A percentile compares a stretch with the other conserved stretches of the same genome.
These are phyloP conservation scores for Saxophila tyrrhenica DNA, from an alignment of 495 filamentous ascomycete species.

Conservation along the genomic window DNA sequence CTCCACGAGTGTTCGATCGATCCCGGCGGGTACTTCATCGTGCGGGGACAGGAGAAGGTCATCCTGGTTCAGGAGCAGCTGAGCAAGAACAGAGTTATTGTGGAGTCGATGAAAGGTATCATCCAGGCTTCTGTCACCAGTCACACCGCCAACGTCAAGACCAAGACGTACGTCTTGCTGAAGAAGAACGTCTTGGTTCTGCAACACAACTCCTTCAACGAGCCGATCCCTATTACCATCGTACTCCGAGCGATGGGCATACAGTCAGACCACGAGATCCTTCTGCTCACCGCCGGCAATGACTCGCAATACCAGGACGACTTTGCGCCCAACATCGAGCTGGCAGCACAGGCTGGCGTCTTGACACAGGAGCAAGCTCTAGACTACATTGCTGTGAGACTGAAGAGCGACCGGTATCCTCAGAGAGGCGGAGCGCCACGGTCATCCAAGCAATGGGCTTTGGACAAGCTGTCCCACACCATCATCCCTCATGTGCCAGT, in stretches of 20 bases:
- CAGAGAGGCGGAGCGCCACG: no score
- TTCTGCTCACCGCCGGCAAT: constrained; percentile 72
- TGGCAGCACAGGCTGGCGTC: constrained; percentile 66
- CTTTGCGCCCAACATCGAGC: constrained; percentile 89
- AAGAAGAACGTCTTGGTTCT: constrained; percentile 86
- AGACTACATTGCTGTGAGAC: constrained; percentile 73
- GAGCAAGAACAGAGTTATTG: constrained; percentile 97
- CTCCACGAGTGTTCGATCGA: constrained; percentile 92
- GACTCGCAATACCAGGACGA: constrained; percentile 84
- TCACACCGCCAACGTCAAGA: constrained; percentile 93
- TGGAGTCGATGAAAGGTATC: constrained; percentile 83
- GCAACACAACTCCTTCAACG: constrained; percentile 83
- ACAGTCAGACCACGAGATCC: constrained; percentile 85
- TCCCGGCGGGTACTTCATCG: constrained; percentile 92
- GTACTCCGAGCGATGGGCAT: constrained; percentile 89
- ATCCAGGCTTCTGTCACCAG: constrained; percentile 95
- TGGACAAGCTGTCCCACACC: constrained; percentile 82
- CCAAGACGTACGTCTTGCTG: constrained; percentile 85
- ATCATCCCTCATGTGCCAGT: constrained; percentile 92
- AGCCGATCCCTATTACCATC: constrained; percentile 85
- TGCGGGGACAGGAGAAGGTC: constrained; percentile 82
- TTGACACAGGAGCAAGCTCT: constrained; percentile 89
- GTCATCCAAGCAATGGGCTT: constrained; percentile 75
- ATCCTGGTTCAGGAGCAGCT: constrained; percentile 96
- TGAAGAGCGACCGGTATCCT: constrained; percentile 45